Conservation (phyloP, 1,139 yeast genomes). For the Blastobotrys aristatus region DNA sequence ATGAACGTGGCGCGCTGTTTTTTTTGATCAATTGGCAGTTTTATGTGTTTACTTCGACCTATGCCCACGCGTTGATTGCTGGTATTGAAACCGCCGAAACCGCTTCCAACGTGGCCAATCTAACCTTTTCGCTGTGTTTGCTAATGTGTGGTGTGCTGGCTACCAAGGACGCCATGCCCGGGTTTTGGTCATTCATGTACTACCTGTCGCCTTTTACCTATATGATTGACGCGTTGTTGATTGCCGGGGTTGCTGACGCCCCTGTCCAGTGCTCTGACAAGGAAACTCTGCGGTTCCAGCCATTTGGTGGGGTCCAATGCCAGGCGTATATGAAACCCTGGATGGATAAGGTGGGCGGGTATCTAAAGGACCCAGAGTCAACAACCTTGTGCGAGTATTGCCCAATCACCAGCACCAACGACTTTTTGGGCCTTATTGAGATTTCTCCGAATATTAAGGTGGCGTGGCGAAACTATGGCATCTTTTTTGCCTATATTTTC, state of each 20-base stretch:
- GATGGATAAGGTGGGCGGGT: conserved; percentile 45
- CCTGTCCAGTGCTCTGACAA: conserved; percentile 47
- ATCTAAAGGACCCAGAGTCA: conserved; percentile 46
- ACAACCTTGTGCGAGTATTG: conserved; percentile 58
- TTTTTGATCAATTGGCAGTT: conserved; percentile 55
- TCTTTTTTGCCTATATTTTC: conserved; percentile 45
- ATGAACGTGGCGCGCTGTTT: conserved; percentile 61
- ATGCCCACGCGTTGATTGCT: conserved; percentile 62
- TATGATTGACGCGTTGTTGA: conserved; percentile 54
- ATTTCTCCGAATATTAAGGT: conserved; percentile 36
- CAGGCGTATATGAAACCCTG: conserved; percentile 44
- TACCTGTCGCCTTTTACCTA: conserved; percentile 67
- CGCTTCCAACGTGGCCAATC: conserved; percentile 63
- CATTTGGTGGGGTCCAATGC: conserved; percentile 61
- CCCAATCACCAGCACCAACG: conserved; percentile 48
- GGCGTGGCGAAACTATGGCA: conserved; percentile 59
- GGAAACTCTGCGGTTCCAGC: conserved; percentile 50
- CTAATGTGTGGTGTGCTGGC: conserved; percentile 82
- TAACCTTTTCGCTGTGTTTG: conserved; percentile 62
- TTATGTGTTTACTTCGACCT: conserved; percentile 55
- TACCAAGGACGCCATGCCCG: conserved; percentile 51
- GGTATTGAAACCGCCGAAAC: conserved; percentile 63
- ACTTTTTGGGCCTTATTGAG: conserved; percentile 44
- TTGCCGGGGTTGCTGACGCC: conserved; percentile 50
- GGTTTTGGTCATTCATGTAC: conserved; percentile 68